Base-by-base conservation (phyloP, 306 rosid species). In the Castanea sativa region DNA sequence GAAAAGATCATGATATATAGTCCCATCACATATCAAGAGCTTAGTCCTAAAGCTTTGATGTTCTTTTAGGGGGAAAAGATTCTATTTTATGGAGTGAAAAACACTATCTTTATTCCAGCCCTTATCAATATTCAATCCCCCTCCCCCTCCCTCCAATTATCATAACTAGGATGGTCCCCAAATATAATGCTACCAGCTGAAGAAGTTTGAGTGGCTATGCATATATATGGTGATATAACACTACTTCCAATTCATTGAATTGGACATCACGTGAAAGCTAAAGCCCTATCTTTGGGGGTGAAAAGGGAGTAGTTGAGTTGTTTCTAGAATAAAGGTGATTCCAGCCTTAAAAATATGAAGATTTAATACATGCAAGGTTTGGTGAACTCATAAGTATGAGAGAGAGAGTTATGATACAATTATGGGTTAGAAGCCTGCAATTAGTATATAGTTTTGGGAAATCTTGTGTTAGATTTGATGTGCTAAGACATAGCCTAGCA, bases 11-110 rank as follows among this genome's bases (percentile, higher is more conserved):
- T 49, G 15, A 11, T 2, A 49, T 49, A 56, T 57, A 69, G 70
- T 67, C 67, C 58, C 35, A 32, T 55, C 33, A 61, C 25, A 55
- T 32, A 55, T 32, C 16, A 61, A 72, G 76, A 77, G 73, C 67
- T 80, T 27, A 58, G 73, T 21, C 12, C 51, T 23, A 73, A 76
- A 73, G 71, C 82, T 55, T 21, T 21, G 19, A 43, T 82, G 82
- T 79, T 74, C 67, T 76, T 83, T 86, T 86, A 65, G 23, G 86
- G 73, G 76, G 80, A 77, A 69, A 76, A 59, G 55, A 55, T 73
- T 52, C 49, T 77, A 64, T 61, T 80, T 20, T 70, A 60, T 75
- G 55, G 35, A 51, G 32, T 32, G 15, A 73, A 20, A 18, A 69
- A 65, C 71, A 73, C 35, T 25, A 70, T 49, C 21, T 71, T 61